phyloP scores from a whole-genome alignment of 495 filamentous ascomycete species.

The Penicillium ucsense region DNA sequence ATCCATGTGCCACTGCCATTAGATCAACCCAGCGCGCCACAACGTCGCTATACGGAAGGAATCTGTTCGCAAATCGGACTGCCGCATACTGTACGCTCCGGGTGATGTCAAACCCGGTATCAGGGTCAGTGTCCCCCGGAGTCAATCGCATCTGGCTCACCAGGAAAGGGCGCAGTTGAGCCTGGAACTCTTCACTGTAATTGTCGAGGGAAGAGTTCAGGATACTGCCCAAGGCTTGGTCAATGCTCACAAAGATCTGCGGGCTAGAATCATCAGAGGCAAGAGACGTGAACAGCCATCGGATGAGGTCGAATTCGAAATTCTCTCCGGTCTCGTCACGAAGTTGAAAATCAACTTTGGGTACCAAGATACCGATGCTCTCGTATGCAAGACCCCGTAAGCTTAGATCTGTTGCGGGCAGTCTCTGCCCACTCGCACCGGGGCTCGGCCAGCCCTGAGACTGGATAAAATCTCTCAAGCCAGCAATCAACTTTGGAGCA shows the following conservation, averaged over 20 bases:
- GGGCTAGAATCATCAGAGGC: conserved; percentile 66
- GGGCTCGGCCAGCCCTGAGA: conserved; percentile 75
- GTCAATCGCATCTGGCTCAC: conserved; percentile 54
- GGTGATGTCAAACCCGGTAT: conserved; percentile 33
- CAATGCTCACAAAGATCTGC: conserved; percentile 73
- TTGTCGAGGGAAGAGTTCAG: conserved; percentile 46
- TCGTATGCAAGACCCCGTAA: conserved; percentile 73
- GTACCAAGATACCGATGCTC: conserved; percentile 70
- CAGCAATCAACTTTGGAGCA: conserved; percentile 58
- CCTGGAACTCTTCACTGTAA: conserved; percentile 31
- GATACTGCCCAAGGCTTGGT: conserved; percentile 76
- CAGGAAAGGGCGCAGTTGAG: conserved; percentile 49
- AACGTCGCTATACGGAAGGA: conserved; percentile 68
- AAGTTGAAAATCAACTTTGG: conserved; percentile 31
- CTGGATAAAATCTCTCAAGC: conserved; percentile 64
- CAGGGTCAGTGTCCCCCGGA: conserved; percentile 36
- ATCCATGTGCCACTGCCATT: conserved; percentile 57
- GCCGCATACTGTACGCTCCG: conserved; percentile 69
- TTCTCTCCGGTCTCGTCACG: conserved; percentile 26
- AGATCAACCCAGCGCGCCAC: conserved; percentile 81
- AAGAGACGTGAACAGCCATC: conserved; percentile 76
- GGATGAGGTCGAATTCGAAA: conserved; percentile 50
- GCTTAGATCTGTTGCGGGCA: conserved; percentile 49
- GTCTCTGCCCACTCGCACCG: conserved; percentile 30
- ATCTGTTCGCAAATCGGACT: conserved; percentile 87